Base-by-base conservation (phyloP, 805 yeast genomes). In the Candida tallmaniae region DNA sequence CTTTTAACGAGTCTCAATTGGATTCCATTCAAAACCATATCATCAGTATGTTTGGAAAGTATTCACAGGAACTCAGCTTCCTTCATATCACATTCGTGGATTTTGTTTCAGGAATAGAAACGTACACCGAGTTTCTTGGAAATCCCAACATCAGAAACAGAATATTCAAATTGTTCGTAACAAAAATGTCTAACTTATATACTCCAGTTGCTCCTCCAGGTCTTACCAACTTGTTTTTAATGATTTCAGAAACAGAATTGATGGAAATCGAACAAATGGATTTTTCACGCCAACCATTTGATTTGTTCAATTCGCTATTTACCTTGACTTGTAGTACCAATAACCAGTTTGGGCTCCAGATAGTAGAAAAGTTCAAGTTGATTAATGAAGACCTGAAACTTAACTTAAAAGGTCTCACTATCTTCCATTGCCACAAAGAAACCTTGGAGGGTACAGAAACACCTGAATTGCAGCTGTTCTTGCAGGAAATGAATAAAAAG, bases 401-500 rank as follows among this genome's bases (percentile, higher is more conserved):
- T 22, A 43, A 47, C 18, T 41, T 60, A 9, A 44, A 47, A 15
- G 61, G 58, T 4, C 44, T 61, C 19, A 57, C 63, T 2, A 13
- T 58, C 2, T 51, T 52, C 40, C 68, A 61, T 41, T 52, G 58
- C 32, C 68, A 61, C 39, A 50, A 47, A 25, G 58, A 60, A 11
- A 27, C 18, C 26, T 29, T 27, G 7, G 3, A 28, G 12, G 22
- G 16, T 15, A 50, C 44, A n/a, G 45, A 45, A 7, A 14, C 31
- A 3, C 36, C 33, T 9, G 23, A 38, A 24, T 27, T 42, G 15
- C 12, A 17, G 11, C 24, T 25, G 5, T 29, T 24, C 14, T 20
- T 57, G 16, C 14, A 39, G 16, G 17, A 24, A 2, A 23, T 51
- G 7, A 48, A 55, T 31, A 56, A 50, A 28, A 37, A 32, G 22